Evolutionary conservation across 148 eudicot species (phyloP).

Genomic region (Euryodendron excelsum): DNA sequence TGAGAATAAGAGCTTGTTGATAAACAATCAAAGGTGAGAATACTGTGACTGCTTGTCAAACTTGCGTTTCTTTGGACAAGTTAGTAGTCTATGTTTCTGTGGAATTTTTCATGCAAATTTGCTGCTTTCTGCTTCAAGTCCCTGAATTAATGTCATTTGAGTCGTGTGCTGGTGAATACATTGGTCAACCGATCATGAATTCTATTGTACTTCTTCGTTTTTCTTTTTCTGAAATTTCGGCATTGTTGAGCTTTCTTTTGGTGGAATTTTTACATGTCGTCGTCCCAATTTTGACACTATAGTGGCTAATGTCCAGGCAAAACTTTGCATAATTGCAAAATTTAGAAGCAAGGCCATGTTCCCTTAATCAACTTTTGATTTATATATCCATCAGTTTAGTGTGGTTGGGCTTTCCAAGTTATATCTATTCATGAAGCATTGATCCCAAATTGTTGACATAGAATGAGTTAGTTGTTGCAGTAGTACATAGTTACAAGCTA

Average conservation of each 20-base stretch:
- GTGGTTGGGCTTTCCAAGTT: background rate
- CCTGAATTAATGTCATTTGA: background rate
- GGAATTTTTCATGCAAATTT: background rate
- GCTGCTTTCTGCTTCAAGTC: background rate
- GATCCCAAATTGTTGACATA: background rate
- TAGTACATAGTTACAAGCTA: no score
- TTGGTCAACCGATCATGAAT: background rate
- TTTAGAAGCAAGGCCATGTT: background rate
- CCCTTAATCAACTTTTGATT: background rate
- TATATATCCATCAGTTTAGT: background rate
- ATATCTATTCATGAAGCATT: background rate
- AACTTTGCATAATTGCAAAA: background rate
- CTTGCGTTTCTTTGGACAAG: background rate
- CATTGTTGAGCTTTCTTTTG: no score
- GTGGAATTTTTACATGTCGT: no score
- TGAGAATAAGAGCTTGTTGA: background rate
- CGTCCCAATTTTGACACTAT: no score
- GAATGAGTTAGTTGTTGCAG: background rate
- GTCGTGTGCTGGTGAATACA: no score
- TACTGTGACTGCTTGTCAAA: background rate
- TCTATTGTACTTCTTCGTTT: no score
- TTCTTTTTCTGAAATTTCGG: no score
- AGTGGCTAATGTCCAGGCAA: no score
- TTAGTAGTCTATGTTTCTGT: background rate
- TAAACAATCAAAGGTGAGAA: background rate